Base-by-base conservation (phyloP, 352 stramenopile genomes). In the Pythium plurisporium region DNA sequence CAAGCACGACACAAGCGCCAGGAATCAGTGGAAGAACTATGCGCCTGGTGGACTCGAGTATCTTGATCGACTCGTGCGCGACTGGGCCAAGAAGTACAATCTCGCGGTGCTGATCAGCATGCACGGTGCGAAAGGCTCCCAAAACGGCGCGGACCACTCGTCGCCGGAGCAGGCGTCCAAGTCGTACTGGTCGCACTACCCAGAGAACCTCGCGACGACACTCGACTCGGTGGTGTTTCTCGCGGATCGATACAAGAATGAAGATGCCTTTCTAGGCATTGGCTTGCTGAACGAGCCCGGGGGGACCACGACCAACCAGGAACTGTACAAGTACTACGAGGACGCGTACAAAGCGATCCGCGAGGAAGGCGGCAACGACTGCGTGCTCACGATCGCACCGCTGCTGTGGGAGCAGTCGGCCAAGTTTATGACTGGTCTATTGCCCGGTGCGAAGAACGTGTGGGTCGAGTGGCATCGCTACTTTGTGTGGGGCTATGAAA, bases 381-480 rank as follows among this genome's bases (percentile, higher is more conserved):
- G 83, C 27, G 67, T 94, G 17, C 52, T 94, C 26, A 77, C 51
- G 0, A 64, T 89, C 30, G 58, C 70, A 25, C 80, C 83, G 0
- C 38, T 85, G 30, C 54, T 91, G 46, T 80, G 59, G 56, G 54
- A 80, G 41, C 81, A 90, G 41, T 62, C 41, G 2, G 65, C 77
- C 1, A 67, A 75, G 12, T 52, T 70, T 11, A 72, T 90, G 49
- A 74, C 64, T 5, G 73, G 73, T 22, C 72, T 93, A 26, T 73
- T 91, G 68, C 69, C 74, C 0, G 63, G 61, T 30, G 86, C 74
- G 47, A 77, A 43, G n/a, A 94, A 94, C 31, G 81, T 91, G 10
- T 91, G 81, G 83, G 73, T 89, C 25, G 83, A 94, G 30, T 94
- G 81, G 79, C 83, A 94, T 45, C 77, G 65, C 37, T 94, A 91